Percentiles rank a stretch among this genome's conserved stretches.
Evolutionary conservation across 495 filamentous ascomycete genomes (phyloP).

Genomic region (Xylaria acuta): DNA sequence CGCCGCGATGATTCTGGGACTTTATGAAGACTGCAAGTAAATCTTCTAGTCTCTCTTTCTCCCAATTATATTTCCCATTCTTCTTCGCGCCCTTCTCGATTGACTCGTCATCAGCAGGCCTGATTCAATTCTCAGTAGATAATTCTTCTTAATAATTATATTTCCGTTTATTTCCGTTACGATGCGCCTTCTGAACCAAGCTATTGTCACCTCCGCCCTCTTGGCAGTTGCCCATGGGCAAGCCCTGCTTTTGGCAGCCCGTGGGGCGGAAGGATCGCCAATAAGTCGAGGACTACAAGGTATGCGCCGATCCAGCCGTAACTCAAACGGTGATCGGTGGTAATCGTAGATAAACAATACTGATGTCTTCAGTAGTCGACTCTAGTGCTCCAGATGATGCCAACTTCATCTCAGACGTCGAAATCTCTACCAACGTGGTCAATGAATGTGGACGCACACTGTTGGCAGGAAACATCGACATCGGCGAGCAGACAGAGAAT

Average conservation of each 20-base stretch:
- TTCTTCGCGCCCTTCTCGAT: not conserved
- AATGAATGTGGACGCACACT: constrained; percentile 56
- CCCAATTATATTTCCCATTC: constrained; percentile 16
- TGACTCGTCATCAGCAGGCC: constrained; percentile 30
- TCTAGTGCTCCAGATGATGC: constrained; percentile 49
- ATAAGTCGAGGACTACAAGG: constrained; percentile 48
- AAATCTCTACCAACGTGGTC: constrained; percentile 51
- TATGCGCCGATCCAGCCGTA: constrained; percentile 21
- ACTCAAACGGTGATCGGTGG: not conserved
- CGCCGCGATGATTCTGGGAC: not conserved
- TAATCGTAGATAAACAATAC: not conserved
- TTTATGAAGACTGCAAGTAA: constrained; percentile 1
- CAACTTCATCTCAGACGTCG: constrained; percentile 57
- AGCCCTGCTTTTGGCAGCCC: constrained; percentile 49
- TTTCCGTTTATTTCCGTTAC: constrained; percentile 19
- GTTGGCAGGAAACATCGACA: constrained; percentile 57
- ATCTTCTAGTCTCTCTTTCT: not conserved
- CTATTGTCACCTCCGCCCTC: constrained; percentile 41
- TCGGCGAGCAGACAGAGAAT: constrained; percentile 57
- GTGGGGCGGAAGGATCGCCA: constrained; percentile 40
- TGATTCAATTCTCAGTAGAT: constrained; percentile 32
- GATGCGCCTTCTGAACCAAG: constrained; percentile 40
- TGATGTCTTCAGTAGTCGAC: constrained; percentile 40
- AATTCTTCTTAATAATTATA: constrained; percentile 25
- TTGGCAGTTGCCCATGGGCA: constrained; percentile 47